Conservation (phyloP, 1,284 basidiomycete genomes). For the Coniferiporia weirii region DNA sequence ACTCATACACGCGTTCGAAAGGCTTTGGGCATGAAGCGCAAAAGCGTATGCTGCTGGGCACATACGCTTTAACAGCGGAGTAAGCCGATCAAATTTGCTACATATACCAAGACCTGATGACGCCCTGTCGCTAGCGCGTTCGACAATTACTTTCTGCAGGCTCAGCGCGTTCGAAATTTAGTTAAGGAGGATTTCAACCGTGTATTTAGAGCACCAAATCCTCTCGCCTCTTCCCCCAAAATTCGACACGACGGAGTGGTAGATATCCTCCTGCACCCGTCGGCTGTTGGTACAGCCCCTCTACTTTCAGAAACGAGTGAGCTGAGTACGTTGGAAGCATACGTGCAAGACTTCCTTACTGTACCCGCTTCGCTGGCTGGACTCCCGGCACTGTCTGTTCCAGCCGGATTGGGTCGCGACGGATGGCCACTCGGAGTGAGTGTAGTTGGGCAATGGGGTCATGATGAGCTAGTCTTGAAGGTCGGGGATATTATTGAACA, state of each 20-base stretch:
- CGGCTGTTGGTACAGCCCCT: constrained; percentile 78
- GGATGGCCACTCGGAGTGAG: constrained; percentile 87
- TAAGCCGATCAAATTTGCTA: constrained; percentile 35
- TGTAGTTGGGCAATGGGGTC: constrained; percentile 88
- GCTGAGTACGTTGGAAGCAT: constrained; percentile 42
- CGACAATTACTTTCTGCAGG: constrained; percentile 95
- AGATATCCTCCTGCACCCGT: constrained; percentile 83
- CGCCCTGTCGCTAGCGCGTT: constrained; percentile 60
- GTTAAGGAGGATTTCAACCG: constrained; percentile 73
- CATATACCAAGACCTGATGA: neutral
- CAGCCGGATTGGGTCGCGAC: constrained; percentile 45
- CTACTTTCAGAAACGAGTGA: constrained; percentile 30
- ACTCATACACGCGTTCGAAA: constrained; percentile 53
- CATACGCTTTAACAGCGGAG: constrained; percentile 90
- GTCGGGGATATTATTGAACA: constrained; percentile 7
- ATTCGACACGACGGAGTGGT: constrained; percentile 32
- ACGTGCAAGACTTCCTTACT: constrained; percentile 90
- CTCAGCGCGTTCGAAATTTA: constrained; percentile 71
- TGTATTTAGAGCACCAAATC: constrained; percentile 57
- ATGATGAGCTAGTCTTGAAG: constrained; percentile 57
- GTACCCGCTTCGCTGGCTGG: constrained; percentile 91
- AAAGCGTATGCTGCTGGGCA: constrained; percentile 87
- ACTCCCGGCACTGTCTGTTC: constrained; percentile 78
- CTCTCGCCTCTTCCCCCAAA: constrained; percentile 28
- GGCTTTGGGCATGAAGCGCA: constrained; percentile 85